Evolutionary conservation across 2,329 filamentous ascomycete species (phyloP).

Genomic region (Pyricularia grisea): DNA sequence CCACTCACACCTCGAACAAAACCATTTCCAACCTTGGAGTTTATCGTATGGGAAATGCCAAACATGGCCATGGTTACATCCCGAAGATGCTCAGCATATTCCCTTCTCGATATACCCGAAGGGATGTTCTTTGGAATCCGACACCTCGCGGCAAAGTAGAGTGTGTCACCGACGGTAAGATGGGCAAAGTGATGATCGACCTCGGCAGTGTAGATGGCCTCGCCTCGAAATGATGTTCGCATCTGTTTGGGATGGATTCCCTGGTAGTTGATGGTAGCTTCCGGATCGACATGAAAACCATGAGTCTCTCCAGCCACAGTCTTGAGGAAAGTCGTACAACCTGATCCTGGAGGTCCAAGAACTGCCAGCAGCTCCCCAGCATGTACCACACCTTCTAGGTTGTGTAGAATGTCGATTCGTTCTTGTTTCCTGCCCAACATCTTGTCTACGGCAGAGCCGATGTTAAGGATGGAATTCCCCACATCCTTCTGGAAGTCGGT

Average conservation of each 20-base stretch:
- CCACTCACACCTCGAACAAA: slow-evolving; percentile 66
- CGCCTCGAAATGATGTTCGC: slow-evolving; percentile 68
- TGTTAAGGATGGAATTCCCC: background rate
- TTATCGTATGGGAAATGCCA: slow-evolving; percentile 62
- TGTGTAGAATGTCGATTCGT: background rate
- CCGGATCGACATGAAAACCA: background rate
- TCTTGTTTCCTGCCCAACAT: background rate
- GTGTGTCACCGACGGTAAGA: slow-evolving; percentile 68
- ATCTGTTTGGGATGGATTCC: slow-evolving; percentile 63
- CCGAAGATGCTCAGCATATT: slow-evolving; percentile 53
- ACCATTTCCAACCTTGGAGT: slow-evolving; percentile 67
- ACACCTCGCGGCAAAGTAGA: slow-evolving; percentile 66
- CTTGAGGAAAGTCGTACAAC: slow-evolving; percentile 56
- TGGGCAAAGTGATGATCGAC: slow-evolving; percentile 64
- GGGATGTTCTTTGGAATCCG: slow-evolving; percentile 52
- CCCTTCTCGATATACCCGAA: slow-evolving; percentile 43
- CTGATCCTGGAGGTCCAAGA: slow-evolving; percentile 29
- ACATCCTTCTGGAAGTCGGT: background rate
- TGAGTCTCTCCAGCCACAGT: slow-evolving; percentile 39
- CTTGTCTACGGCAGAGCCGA: background rate
- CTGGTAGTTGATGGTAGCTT: slow-evolving; percentile 11
- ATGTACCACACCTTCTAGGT: background rate
- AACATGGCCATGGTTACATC: slow-evolving; percentile 71
- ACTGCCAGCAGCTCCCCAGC: slow-evolving; percentile 19
- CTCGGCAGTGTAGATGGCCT: slow-evolving; percentile 81